Base-by-base conservation (phyloP, 2,329 filamentous ascomycete genomes). In the Clonostachys byssicola region DNA sequence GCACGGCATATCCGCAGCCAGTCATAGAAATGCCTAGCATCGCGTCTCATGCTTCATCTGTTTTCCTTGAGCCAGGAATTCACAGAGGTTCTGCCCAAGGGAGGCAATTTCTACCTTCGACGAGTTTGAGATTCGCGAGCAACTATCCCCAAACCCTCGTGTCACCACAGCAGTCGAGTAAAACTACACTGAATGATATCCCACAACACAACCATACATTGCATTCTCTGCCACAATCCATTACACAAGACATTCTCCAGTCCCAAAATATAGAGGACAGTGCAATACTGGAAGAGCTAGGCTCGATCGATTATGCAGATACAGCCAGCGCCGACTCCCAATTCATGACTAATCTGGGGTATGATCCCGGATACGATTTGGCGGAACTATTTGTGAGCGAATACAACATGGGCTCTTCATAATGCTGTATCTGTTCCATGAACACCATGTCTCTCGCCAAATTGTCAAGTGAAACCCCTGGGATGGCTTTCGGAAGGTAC, bases 321-420 rank as follows among this genome's bases (percentile, higher is more conserved):
- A 65, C 68, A 35, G 63, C 78, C 41, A 76, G 79, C 23, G 71
- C 74, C 12, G 80, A 84, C 52, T 72, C 78, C 3, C 78, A 83
- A 51, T 85, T 86, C 55, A 83, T 86, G 81, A 74, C 80, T 41
- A 86, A 86, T 54, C 67, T 86, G 17, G 83, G 83, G 0, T 84
- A 85, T 58, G 80, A 76, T 2, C 81, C 82, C 0, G 81, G 81
- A 23, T 75, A 78, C 34, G 80, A 82, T 48, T 67, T 85, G 44
- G 71, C 73, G 0, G 79, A 82, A 52, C 71, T 80, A 67, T 63
- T 65, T 53, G 58, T 61, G 45, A 61, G 65, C 23, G 67, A 71
- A 23, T 72, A 68, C 56, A 64, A 68, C 16, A 52, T 54, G 23
- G 23, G 23, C 23, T 30, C 23, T 10, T 30, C 23, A 30, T 30